Percentiles rank a stretch among this genome's conserved stretches.
phyloP scores from a whole-genome alignment of 2,329 filamentous ascomycete genomes.

The Zymoseptoria brevis region DNA sequence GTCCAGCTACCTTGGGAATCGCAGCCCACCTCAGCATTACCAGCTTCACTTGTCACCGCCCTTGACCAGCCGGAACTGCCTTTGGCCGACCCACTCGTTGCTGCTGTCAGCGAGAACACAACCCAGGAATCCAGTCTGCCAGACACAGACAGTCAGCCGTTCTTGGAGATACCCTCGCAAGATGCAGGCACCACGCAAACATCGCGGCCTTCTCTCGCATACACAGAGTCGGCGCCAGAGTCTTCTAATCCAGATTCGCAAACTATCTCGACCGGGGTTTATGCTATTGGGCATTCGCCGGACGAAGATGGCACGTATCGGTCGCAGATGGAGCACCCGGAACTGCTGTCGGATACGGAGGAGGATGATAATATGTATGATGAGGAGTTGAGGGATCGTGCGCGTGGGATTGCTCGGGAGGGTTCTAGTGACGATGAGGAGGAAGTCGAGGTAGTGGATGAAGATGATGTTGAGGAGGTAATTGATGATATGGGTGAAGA shows the following conservation, averaged over 20 bases:
- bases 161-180: neutral
- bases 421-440: conserved; percentile 1
- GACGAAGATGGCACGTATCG: neutral
- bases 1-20: neutral
- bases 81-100: neutral
- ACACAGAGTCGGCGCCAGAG: neutral
- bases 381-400: conserved; percentile 4
- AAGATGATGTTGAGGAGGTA: conserved; percentile 16
- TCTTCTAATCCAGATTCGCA: neutral
- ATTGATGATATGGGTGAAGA: conserved; percentile 16
- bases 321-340: conserved; percentile 3
- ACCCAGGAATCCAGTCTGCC: neutral
- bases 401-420: neutral
- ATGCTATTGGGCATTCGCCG: neutral
- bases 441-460: conserved; percentile 6
- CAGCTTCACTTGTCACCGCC: neutral
- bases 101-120: neutral
- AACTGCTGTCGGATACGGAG: conserved; percentile 15
- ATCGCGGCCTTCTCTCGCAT: neutral
- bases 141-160: neutral
- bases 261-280: neutral
- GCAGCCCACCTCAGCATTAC: neutral
- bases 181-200: neutral
- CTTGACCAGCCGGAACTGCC: neutral
- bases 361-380: conserved; percentile 15